Evolutionary conservation across 148 eudicot species (phyloP).

Genomic region (Cornus controversa): DNA sequence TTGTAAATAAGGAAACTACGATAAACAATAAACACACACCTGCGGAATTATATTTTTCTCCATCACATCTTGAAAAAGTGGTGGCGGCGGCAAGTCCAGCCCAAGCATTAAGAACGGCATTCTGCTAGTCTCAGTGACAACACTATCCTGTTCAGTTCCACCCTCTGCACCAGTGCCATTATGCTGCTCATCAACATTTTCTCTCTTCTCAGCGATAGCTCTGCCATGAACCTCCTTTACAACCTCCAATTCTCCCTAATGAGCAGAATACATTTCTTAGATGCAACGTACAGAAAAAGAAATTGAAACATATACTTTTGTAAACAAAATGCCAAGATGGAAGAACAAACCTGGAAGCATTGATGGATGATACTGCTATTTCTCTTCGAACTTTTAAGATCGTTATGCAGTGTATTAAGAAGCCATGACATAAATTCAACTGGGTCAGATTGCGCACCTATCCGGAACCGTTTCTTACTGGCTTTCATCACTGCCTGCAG

Average conservation of each 20-base stretch:
- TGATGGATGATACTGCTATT: conserved; percentile 73
- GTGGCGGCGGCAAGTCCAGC: conserved; percentile 95
- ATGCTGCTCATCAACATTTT: conserved; percentile 36
- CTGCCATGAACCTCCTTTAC: conserved; percentile 65
- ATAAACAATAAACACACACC: conserved; percentile 36
- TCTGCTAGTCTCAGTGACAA: conserved; percentile 59
- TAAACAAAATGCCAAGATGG: conserved; percentile 5
- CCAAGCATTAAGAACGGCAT: conserved; percentile 97
- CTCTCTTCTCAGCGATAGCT: conserved; percentile 38
- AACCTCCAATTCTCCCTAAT: conserved; percentile 93
- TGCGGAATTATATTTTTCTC: conserved; percentile 96
- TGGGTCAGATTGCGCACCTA: conserved; percentile 91
- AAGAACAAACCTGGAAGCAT: conserved; percentile 82
- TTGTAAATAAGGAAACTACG: neutral
- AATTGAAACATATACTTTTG: conserved; percentile 12
- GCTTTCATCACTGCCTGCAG: conserved; percentile 97
- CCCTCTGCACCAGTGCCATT: conserved; percentile 38
- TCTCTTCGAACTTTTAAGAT: conserved; percentile 67
- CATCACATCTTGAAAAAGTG: conserved; percentile 91
- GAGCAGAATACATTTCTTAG: conserved; percentile 11
- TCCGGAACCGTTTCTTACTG: conserved; percentile 78
- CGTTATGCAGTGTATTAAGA: conserved; percentile 72
- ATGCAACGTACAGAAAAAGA: neutral
- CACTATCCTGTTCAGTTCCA: conserved; percentile 37
- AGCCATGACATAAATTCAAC: conserved; percentile 99